Base-by-base conservation (phyloP, 2,329 filamentous ascomycete species). In the Neonectria coccinea region DNA sequence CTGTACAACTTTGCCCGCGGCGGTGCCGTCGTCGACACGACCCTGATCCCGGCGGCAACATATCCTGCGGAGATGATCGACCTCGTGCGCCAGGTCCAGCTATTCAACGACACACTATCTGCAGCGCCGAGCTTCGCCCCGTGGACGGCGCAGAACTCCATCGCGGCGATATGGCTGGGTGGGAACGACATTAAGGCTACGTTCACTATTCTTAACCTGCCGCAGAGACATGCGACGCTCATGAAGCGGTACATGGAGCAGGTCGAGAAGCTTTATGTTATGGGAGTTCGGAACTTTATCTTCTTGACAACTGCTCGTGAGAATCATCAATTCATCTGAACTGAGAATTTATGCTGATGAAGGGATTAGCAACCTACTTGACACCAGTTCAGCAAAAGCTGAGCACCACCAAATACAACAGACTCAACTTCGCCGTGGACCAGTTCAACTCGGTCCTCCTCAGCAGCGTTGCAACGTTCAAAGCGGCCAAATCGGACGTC, bases 201-300 rank as follows among this genome's bases (percentile, higher is more conserved):
- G 1, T 55, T 18, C n/a, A 55, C 22, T 4, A 20, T 20, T 22
- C 16, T 16, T 8, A 9, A 29, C n/a, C n/a, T 58, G 1, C 22
- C 47, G 3, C n/a, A 20, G 5, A 33, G 25, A n/a, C 44, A 63
- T 29, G 16, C 20, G 1, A 31, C 22, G 16, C n/a, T 63, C 6
- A 14, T 31, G n/a, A 39, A n/a, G 10, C 31, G 53, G 2, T 54
- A 57, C 22, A 54, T 58, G 22, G 5, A 20, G 5, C 60, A 63
- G 20, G 48, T 53, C n/a, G 45, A 58, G 12, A 25, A 22, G 14
- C 33, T 63, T 33, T 48, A 63, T 12, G 4, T 12, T 3, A 16
- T 44, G 25, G 60, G 60, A 4, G 51, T 63, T 3, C 36, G 55
- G 7, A 54, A 63, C 4, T 63, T 63, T 25, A 54, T 63, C 6